Base-by-base conservation (phyloP, 2,329 filamentous ascomycete species). In the Colletotrichum paranaense region DNA sequence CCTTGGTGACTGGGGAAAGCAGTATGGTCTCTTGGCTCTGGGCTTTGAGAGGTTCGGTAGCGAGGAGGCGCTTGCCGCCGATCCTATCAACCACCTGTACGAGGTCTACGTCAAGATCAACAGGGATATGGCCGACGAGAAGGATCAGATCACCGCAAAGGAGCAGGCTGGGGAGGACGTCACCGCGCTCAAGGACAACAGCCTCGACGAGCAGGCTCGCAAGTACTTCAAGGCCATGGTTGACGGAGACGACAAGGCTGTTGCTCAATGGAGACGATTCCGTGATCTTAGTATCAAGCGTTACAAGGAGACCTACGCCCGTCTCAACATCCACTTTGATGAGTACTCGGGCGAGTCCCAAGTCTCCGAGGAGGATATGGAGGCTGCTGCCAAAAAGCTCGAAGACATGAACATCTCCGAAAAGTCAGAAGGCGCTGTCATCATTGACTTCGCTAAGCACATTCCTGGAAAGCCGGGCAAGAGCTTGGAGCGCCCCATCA, bases 101-200 rank as follows among this genome's bases (percentile, higher is more conserved):
- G 90, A 95, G 78, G 92, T 97, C 64, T 97, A 96, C 78, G 93
- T 95, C 75, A 89, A 91, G 81, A 94, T 96, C 81, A 95, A 93
- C 82, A 84, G 84, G 72, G 91, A 94, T 62, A 88, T 92, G 79
- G 82, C 86, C 2, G 89, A 87, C 0, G 92, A 95, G 84, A 92
- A 92, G 76, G 92, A 93, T 75, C 80, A 88, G 72, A 90, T 92
- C 28, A 91, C 91, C 77, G 86, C 84, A 55, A 84, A 88, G 76
- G 88, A 89, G 79, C 84, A 86, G 52, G 86, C 85, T 55, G 87
- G 88, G 71, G 85, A 89, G 77, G 88, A 89, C 62, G 84, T 86
- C 5, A 80, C 82, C 22, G 78, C 82, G 67, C 81, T 89, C 26
- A 86, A 88, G 80, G 87, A 87, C 73, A 86, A 88, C 11, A 89